Conservation (phyloP, 495 filamentous ascomycete species). For the Lasiosphaeriaceae sp. region DNA sequence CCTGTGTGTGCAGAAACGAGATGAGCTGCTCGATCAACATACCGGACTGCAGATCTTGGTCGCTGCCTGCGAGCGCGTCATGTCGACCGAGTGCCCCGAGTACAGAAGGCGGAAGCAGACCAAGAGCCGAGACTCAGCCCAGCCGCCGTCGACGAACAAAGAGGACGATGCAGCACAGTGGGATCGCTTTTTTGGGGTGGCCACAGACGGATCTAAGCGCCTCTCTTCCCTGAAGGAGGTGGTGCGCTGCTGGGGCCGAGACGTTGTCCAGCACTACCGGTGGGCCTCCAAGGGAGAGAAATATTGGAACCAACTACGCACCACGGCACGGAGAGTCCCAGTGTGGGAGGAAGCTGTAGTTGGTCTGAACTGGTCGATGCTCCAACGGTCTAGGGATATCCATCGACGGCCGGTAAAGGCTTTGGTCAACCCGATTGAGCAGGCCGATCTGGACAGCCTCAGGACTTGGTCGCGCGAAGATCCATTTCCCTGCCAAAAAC, state of each 20-base stretch:
- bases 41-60: background rate
- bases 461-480: background rate
- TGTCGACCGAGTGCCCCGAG: background rate
- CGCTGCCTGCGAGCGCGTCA: background rate
- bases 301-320: background rate
- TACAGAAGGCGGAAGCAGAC: background rate
- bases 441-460: background rate
- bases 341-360: background rate
- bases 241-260: background rate
- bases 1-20: background rate
- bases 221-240: background rate
- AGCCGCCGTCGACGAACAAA: background rate
- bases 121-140: background rate
- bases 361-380: background rate
- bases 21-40: background rate
- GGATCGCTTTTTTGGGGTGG: background rate
- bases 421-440: background rate
- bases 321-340: background rate
- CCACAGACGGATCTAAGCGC: background rate
- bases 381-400: background rate
- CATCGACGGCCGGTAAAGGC: background rate
- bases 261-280: background rate
- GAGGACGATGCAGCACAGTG: background rate
- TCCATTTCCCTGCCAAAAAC: background rate
- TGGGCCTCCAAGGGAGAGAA: background rate